phyloP scores from a whole-genome alignment of 164 flowering plant species.

The Magnolia sinica region DNA sequence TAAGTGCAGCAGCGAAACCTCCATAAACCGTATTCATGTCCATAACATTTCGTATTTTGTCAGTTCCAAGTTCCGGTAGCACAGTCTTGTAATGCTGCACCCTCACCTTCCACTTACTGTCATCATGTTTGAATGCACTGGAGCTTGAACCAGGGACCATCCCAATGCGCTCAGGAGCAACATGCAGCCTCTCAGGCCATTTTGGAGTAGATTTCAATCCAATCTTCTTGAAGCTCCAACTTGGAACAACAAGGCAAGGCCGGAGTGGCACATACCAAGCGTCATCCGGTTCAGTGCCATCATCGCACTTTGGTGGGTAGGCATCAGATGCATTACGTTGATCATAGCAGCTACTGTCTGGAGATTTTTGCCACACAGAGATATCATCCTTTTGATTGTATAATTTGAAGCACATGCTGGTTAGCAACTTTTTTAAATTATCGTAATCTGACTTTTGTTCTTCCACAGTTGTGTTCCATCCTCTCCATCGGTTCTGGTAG shows the following conservation, averaged over 20 bases:
- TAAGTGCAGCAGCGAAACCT: constrained; percentile 87
- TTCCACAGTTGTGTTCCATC: constrained; percentile 95
- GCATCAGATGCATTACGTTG: constrained; percentile 38
- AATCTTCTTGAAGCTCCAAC: constrained; percentile 41
- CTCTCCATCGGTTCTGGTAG: constrained; percentile 83
- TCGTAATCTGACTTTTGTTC: constrained; percentile 87
- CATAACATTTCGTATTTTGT: constrained; percentile 89
- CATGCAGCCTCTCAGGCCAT: constrained; percentile 79
- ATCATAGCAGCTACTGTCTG: constrained; percentile 61
- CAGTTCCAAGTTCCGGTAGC: constrained; percentile 74
- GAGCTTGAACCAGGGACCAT: constrained; percentile 65
- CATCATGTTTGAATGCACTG: constrained; percentile 81
- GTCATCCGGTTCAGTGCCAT: constrained; percentile 72
- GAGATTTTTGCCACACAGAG: constrained; percentile 89
- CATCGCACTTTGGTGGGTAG: constrained; percentile 87
- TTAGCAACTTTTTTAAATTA: constrained; percentile 65
- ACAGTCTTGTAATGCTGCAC: constrained; percentile 83
- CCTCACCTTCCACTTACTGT: constrained; percentile 80
- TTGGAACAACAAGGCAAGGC: constrained; percentile 77
- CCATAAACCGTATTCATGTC: constrained; percentile 94
- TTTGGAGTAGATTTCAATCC: constrained; percentile 53
- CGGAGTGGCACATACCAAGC: constrained; percentile 93
- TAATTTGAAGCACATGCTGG: constrained; percentile 85
- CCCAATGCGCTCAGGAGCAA: constrained; percentile 71
- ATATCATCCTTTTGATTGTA: constrained; percentile 85